Evolutionary conservation across 202 grass and related monocot species (phyloP).

Genomic region (Eragrostis tef): DNA sequence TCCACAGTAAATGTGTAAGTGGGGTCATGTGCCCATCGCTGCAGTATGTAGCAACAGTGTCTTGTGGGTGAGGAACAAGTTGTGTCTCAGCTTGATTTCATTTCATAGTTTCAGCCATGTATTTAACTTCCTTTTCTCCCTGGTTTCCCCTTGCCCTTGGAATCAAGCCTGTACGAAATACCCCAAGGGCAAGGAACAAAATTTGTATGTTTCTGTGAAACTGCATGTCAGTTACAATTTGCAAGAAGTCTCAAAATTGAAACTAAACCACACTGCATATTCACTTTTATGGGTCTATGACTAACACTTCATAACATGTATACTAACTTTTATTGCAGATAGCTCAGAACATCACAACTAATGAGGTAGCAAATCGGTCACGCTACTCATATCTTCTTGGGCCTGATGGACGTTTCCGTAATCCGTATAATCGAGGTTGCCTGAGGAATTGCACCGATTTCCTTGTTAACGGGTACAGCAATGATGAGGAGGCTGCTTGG

Average conservation of each 20-base stretch:
- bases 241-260: slow-evolving; percentile 26
- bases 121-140: neutral
- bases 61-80: too few relatives aligned
- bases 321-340: slow-evolving; percentile 55
- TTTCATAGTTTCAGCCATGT: neutral
- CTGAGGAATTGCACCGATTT: slow-evolving; percentile 77
- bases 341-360: slow-evolving; percentile 81
- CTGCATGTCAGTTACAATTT: neutral
- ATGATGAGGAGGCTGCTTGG: slow-evolving; percentile 78
- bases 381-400: slow-evolving; percentile 84
- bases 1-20: neutral
- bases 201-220: neutral
- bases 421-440: slow-evolving; percentile 84
- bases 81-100: too few relatives aligned
- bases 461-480: slow-evolving; percentile 69
- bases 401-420: slow-evolving; percentile 80
- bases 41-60: neutral
- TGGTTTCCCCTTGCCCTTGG: neutral
- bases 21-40: neutral
- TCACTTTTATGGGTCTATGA: neutral
- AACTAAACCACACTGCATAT: slow-evolving; percentile 4
- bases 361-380: slow-evolving; percentile 74
- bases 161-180: neutral
- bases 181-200: neutral
- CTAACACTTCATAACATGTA: slow-evolving; percentile 31